Percentiles rank a stretch among this genome's conserved stretches.
These are phyloP conservation scores for Boletus tylopilopsis DNA, from an alignment of 768 basidiomycete species.

Conservation along the genomic window DNA sequence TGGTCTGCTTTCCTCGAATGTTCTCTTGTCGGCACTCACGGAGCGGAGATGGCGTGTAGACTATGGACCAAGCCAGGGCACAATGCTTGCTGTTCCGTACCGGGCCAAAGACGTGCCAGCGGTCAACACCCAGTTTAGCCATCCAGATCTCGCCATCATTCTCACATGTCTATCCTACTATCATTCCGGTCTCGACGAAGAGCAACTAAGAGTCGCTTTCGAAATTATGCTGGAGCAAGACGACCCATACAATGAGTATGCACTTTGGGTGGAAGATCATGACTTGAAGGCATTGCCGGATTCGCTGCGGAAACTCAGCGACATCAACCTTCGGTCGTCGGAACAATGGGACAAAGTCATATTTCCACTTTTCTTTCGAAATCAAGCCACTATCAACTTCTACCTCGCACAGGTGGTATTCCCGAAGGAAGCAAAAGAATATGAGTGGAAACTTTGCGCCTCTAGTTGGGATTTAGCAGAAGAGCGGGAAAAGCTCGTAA, in stretches of 20 bases:
- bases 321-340: constrained; percentile 1
- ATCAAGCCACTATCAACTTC: constrained; percentile 3
- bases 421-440: constrained; percentile 30
- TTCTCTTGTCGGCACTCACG: not conserved
- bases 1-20: not conserved
- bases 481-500: constrained; percentile 7
- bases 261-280: not conserved
- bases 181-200: constrained; percentile 9
- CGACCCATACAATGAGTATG: not conserved
- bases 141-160: constrained; percentile 34
- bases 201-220: not conserved
- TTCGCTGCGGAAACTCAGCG: not conserved
- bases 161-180: no score
- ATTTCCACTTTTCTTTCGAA: constrained; percentile 1
- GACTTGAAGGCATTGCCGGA: not conserved
- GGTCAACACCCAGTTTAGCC: constrained; percentile 31
- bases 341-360: constrained; percentile 6
- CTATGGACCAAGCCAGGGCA: no score
- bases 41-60: no score
- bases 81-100: no score
- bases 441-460: constrained; percentile 23
- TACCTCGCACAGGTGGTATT: constrained; percentile 31
- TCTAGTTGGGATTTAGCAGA: constrained; percentile 35
- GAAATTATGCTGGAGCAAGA: not conserved
- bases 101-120: constrained; percentile 33